These are phyloP conservation scores for Nannochloropsis granulata DNA, from an alignment of 108 stramenopile genomes.

Conservation along the genomic window DNA sequence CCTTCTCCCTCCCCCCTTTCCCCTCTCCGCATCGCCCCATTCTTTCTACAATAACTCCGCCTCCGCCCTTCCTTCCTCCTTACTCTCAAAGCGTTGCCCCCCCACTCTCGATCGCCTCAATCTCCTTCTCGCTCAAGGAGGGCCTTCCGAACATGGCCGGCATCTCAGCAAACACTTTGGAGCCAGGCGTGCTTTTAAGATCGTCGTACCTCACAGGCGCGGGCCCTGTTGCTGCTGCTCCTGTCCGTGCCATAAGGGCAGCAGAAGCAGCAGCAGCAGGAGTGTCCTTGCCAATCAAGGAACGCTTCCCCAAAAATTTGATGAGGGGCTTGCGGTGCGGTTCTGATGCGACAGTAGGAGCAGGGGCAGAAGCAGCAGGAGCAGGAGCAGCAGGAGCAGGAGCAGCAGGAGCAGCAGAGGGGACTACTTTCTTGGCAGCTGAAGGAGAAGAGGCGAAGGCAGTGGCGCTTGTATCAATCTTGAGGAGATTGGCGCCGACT, in stretches of 20 bases:
- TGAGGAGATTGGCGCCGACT: constrained; percentile 26
- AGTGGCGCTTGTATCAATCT: constrained; percentile 11
- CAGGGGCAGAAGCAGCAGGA: neutral
- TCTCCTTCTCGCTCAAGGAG: constrained; percentile 63
- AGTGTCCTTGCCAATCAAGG: constrained; percentile 42
- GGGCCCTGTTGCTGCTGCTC: neutral
- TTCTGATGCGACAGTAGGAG: neutral
- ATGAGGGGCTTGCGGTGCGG: constrained; percentile 48
- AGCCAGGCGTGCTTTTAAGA: neutral
- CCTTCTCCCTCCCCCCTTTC: too few species aligned
- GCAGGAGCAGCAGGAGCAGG: neutral
- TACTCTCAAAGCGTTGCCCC: constrained; percentile 44
- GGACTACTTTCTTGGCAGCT: constrained; percentile 59
- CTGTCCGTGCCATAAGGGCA: neutral
- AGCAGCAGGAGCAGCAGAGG: constrained; percentile 40
- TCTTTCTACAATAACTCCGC: too few species aligned
- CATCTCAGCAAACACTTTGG: neutral
- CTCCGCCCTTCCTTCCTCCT: neutral
- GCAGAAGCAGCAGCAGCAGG: neutral
- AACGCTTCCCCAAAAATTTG: constrained; percentile 75
- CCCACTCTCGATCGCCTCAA: constrained; percentile 65
- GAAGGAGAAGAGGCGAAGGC: constrained; percentile 65
- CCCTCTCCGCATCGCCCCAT: too few species aligned
- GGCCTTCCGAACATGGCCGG: constrained; percentile 64
- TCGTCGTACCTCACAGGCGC: neutral